Evolutionary conservation across 768 basidiomycete species (phyloP).

Genomic region (Pisolithus albus): DNA sequence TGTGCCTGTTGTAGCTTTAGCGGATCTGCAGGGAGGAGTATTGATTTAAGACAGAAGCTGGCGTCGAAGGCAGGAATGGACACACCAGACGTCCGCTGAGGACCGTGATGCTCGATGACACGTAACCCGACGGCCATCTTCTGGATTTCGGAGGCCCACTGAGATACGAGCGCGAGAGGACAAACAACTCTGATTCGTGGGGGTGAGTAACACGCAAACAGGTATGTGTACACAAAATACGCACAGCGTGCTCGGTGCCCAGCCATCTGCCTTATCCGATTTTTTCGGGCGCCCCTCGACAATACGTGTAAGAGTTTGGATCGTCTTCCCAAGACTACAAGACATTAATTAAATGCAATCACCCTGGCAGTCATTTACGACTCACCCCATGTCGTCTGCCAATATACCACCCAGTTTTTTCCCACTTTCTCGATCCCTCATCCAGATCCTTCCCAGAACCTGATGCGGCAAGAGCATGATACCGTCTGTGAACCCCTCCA

Average conservation of each 20-base stretch:
- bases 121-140: conserved; percentile 61
- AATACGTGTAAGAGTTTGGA: conserved; percentile 84
- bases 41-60: not conserved
- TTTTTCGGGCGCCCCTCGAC: conserved; percentile 71
- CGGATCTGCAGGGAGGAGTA: conserved; percentile 40
- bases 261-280: conserved; percentile 66
- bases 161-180: conserved; percentile 79
- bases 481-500: conserved; percentile 69
- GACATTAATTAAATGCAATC: not conserved
- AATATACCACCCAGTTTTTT: conserved; percentile 83
- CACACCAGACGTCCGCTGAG: conserved; percentile 61
- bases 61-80: not conserved
- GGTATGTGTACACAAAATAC: conserved; percentile 16
- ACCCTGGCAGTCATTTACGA: not conserved
- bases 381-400: conserved; percentile 86
- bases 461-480: conserved; percentile 82
- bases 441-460: conserved; percentile 79
- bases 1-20: conserved; percentile 45
- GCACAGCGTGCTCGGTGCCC: conserved; percentile 64
- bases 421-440: conserved; percentile 73
- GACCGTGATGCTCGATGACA: conserved; percentile 82
- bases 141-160: conserved; percentile 84
- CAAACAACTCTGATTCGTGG: conserved; percentile 61
- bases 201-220: not conserved
- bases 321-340: conserved; percentile 76